These are phyloP conservation scores for Niveomyces coronatus DNA, from an alignment of 2,329 filamentous ascomycete species.

Conservation along the genomic window DNA sequence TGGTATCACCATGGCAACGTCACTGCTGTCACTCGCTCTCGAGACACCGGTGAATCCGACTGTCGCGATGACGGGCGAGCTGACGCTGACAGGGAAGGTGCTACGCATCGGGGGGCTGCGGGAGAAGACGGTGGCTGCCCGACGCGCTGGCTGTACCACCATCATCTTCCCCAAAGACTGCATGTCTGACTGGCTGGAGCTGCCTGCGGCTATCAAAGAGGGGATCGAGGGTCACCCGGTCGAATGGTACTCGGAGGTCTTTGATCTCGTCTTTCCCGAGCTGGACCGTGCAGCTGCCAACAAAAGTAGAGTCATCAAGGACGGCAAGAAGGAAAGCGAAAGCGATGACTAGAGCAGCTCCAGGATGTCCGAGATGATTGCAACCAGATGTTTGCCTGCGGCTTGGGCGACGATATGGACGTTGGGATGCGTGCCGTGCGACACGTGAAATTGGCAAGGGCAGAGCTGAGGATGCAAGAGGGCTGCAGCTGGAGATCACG, in stretches of 20 bases:
- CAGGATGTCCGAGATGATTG: no score
- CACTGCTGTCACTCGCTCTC: constrained; percentile 73
- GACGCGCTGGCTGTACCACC: constrained; percentile 82
- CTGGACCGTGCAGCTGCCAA: constrained; percentile 66
- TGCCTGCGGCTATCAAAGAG: constrained; percentile 97
- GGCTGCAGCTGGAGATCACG: no score
- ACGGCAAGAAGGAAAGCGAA: constrained; percentile 37
- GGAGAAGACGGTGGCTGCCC: constrained; percentile 94
- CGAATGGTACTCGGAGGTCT: constrained; percentile 90
- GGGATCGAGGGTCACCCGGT: constrained; percentile 87
- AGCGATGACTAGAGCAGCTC: constrained; percentile 27
- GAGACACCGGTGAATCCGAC: constrained; percentile 70
- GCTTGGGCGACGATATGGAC: no score
- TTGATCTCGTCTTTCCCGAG: constrained; percentile 78
- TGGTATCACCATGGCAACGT: constrained; percentile 97
- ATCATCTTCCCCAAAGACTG: constrained; percentile 95
- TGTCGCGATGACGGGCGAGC: constrained; percentile 94
- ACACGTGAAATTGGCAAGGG: no score
- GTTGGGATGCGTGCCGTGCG: no score
- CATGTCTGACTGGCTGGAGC: constrained; percentile 91
- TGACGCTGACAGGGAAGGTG: constrained; percentile 95
- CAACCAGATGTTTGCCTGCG: no score
- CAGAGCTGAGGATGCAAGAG: not conserved
- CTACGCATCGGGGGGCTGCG: constrained; percentile 85
- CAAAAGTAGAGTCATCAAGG: constrained; percentile 54